phyloP scores from a whole-genome alignment of 495 filamentous ascomycete genomes.

The Podospora bellae-mahoneyi region DNA sequence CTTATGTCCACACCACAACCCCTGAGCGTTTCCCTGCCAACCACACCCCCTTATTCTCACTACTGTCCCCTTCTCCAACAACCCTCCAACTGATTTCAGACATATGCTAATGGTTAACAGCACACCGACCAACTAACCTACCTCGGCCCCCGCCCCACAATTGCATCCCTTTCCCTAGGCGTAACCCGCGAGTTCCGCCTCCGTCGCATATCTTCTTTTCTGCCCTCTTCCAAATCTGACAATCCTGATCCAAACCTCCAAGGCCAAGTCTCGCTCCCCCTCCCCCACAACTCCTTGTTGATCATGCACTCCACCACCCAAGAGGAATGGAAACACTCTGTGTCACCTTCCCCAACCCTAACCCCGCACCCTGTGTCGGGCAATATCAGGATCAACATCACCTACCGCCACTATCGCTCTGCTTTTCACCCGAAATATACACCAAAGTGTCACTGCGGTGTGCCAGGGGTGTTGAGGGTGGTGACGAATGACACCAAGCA shows the following conservation, averaged over 20 bases:
- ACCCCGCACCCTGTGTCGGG: constrained; percentile 79
- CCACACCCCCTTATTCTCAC: neutral
- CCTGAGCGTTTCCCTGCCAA: neutral
- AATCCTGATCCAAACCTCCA: constrained; percentile 43
- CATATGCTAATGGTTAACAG: constrained; percentile 9
- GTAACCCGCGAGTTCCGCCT: constrained; percentile 90
- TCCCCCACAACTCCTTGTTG: constrained; percentile 89
- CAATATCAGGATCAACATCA: constrained; percentile 83
- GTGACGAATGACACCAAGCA: constrained; percentile 64
- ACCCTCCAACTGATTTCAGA: neutral
- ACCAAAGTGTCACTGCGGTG: constrained; percentile 61
- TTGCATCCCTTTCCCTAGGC: constrained; percentile 85
- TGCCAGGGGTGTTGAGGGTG: constrained; percentile 71
- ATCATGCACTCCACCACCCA: constrained; percentile 95
- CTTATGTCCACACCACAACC: neutral
- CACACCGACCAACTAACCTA: constrained; percentile 93
- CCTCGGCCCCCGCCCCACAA: constrained; percentile 79
- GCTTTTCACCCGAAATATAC: constrained; percentile 69
- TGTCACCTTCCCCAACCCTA: constrained; percentile 68
- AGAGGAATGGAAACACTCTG: constrained; percentile 76
- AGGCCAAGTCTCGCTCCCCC: constrained; percentile 85
- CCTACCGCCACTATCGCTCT: constrained; percentile 81
- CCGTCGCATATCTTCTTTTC: constrained; percentile 60
- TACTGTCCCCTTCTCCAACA: neutral
- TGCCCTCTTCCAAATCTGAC: constrained; percentile 1